These are phyloP conservation scores for Saccharum spontaneum DNA, from an alignment of 176 grass and related monocot genomes.

Conservation along the genomic window DNA sequence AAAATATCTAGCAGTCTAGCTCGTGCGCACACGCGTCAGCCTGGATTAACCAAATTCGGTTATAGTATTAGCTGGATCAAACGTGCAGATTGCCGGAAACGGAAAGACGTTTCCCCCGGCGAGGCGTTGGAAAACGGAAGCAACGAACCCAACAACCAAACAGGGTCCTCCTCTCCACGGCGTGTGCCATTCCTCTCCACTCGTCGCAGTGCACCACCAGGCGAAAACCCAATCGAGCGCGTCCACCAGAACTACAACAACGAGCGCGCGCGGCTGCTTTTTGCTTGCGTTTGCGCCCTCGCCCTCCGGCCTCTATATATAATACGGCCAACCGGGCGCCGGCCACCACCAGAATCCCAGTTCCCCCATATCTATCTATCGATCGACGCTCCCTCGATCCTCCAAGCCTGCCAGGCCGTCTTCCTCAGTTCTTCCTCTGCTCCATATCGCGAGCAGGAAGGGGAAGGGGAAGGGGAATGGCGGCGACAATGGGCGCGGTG, in stretches of 20 bases:
- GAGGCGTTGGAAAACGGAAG: not conserved
- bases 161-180: no score
- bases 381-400: no score
- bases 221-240: not conserved
- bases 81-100: not conserved
- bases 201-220: not conserved
- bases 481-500: slow-evolving; percentile 19
- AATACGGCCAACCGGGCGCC: not conserved
- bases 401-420: no score
- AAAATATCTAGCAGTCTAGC: not conserved
- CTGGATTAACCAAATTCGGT: not conserved
- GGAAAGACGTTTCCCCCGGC: not conserved
- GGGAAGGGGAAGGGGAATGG: no score
- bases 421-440: no score
- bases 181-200: no score
- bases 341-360: not conserved
- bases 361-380: not conserved
- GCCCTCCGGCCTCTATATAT: not conserved
- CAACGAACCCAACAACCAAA: not conserved
- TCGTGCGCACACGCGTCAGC: not conserved
- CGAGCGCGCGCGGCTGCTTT: not conserved
- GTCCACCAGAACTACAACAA: not conserved
- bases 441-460: no score
- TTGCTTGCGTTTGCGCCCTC: not conserved
- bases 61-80: not conserved